Evolutionary conservation across 148 eudicot species (phyloP), one percentile per base, ranked within the genome.

Genomic region (Amaranthus palmeri): DNA sequence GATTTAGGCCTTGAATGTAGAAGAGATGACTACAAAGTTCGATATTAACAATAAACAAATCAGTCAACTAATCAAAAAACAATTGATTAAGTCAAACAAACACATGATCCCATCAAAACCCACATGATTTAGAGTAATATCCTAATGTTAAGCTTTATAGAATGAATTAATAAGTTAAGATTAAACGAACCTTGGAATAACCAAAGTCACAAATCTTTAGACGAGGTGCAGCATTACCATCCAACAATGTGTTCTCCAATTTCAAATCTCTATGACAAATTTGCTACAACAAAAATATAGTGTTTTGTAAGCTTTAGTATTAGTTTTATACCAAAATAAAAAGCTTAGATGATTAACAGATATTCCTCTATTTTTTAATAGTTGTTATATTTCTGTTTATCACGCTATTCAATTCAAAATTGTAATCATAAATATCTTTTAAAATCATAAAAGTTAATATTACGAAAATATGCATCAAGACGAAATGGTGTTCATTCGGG

Each of bases 171-270:
- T 40, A 46, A 17, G 53, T 5, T 15, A 44, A 55, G 36, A 72
- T 67, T 45, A 15, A 72, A 51, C 75, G 11, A 57, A 87, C 96
- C 93, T 88, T 91, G 74, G 93, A 88, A 82, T 91, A 91, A 76
- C 97, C 97, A 74, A 91, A 91, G 78, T 91, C 97, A 75, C 97
- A 91, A 52, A 91, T 91, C 80, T 91, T 91, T 67, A 91, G 86
- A 69, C 93, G 91, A 4, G 93, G 93, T 52, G 91, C 87, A 48
- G 88, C 76, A 67, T 86, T 88, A 72, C 91, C 97, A 77, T 91
- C 97, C 77, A 91, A 79, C 66, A 88, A 79, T 1, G 97, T 91
- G 76, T 88, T 91, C 73, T 91, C 97, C 73, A 91, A 73, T 64
- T 91, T 91, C 51, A 91, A 74, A 79, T 91, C 93, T 76, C 93